A percentile compares a stretch with the other conserved stretches of the same genome.
Conservation (phyloP, 192 early-diverging fungal species). For the Entophlyctis luteolus region DNA sequence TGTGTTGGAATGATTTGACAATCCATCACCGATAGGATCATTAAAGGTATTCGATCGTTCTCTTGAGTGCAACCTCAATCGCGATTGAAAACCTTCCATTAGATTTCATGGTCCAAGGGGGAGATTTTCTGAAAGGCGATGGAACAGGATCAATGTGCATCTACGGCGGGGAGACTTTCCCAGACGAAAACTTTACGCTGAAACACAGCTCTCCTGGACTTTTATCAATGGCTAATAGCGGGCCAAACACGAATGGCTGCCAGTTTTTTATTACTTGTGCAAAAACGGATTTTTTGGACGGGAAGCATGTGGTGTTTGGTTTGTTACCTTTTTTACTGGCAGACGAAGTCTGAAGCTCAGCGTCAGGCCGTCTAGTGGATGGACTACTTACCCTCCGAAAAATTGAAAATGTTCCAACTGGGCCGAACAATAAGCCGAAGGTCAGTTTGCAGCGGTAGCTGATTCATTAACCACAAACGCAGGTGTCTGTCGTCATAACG, state of each 20-base stretch:
- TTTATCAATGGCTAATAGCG: conserved; percentile 86
- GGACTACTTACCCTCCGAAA: conserved; percentile 85
- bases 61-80: too few species aligned
- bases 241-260: conserved; percentile 82
- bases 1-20: not conserved
- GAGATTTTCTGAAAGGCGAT: conserved; percentile 87
- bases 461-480: not conserved
- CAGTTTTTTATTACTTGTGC: conserved; percentile 92
- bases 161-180: conserved; percentile 57
- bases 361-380: conserved; percentile 79
- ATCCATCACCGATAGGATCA: too few species aligned
- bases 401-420: conserved; percentile 90
- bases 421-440: conserved; percentile 80
- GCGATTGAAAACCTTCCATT: too few species aligned
- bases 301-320: conserved; percentile 86
- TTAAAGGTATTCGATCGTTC: too few species aligned
- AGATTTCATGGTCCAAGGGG: conserved; percentile 93
- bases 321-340: conserved; percentile 52
- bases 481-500: conserved; percentile 75
- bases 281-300: conserved; percentile 81
- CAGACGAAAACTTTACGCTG: conserved; percentile 81
- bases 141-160: conserved; percentile 84
- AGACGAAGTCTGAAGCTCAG: conserved; percentile 16
- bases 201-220: conserved; percentile 82
- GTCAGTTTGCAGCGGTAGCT: conserved; percentile 13